Evolutionary conservation across 164 flowering plant species (phyloP), one percentile per base, ranked within the genome.

Genomic region (Annona squamosa): DNA sequence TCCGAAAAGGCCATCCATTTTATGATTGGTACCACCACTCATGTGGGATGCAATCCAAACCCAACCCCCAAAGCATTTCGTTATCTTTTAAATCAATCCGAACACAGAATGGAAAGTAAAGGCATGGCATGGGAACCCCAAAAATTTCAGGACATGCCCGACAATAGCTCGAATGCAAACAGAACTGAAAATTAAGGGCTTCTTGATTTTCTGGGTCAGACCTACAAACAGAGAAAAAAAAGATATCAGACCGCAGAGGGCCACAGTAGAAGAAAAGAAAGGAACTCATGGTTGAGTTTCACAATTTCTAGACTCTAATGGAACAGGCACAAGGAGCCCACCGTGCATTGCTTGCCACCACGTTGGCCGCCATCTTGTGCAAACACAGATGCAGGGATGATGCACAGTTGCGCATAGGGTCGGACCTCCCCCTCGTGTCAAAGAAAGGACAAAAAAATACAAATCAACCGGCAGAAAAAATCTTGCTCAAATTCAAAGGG

Each of bases 361-460:
- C 3, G 46, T 6, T 13, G 65, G 16, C 46, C 47, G 4, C 63
- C 72, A 10, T 42, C 45, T 52, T 4, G 44, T 48, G n/a, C 42
- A 45, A 67, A 17, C 69, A 56, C 9, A 68, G 63, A 37, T 46
- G 71, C 57, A 65, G 71, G 59, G 76, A 68, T 26, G 37, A 26
- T 42, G 63, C 73, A 48, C 70, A 70, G 69, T 68, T 64, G 69
- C 61, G 71, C 76, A 78, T 46, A 73, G 76, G 81, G 76, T 71
- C 66, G 74, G 45, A 70, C 48, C 75, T 73, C 59, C 74, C 79
- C 78, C 79, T 73, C 74, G 64, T 17, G 52, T 41, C 67, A 79
- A 70, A 72, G 70, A 71, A 64, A 68, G 69, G 59, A 47, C 61
- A 72, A 67, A 62, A 37, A 62, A 46, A 41, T 19, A 45, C 47